Evolutionary conservation across 805 yeast genomes (phyloP).

Genomic region (Schwanniomyces polymorphus): DNA sequence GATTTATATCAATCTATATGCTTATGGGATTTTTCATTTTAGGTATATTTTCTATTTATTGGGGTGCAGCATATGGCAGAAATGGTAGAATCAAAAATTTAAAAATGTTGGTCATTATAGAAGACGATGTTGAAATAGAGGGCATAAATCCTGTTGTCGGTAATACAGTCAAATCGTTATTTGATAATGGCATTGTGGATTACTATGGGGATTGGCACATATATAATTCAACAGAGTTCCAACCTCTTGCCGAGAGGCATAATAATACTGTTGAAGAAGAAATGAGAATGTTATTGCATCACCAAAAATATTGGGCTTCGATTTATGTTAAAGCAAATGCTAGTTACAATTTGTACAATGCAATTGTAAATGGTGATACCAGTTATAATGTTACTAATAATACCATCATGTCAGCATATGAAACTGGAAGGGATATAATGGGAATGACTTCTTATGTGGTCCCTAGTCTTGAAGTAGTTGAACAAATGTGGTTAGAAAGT

Average conservation of each 20-base stretch:
- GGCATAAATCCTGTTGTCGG: constrained; percentile 48
- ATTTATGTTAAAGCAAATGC: constrained; percentile 54
- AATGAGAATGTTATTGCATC: constrained; percentile 46
- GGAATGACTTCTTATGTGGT: constrained; percentile 43
- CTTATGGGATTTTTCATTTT: constrained; percentile 35
- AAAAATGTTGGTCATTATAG: constrained; percentile 37
- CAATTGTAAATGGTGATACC: constrained; percentile 38
- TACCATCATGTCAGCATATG: constrained; percentile 45
- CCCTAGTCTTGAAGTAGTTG: constrained; percentile 42
- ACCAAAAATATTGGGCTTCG: constrained; percentile 65
- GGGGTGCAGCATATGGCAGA: constrained; percentile 39
- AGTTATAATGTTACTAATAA: constrained; percentile 25
- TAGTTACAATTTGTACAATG: constrained; percentile 35
- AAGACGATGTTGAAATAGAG: constrained; percentile 24
- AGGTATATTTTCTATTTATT: constrained; percentile 36
- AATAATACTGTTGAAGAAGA: constrained; percentile 33
- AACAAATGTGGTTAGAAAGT: constrained; percentile 25
- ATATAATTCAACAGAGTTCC: constrained; percentile 24
- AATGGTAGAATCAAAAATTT: constrained; percentile 28
- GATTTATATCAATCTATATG: constrained; percentile 16
- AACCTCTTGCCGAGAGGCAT: constrained; percentile 23
- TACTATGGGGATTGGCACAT: constrained; percentile 37
- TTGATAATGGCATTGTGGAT: constrained; percentile 22
- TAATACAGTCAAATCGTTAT: constrained; percentile 34
- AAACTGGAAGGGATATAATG: constrained; percentile 63